Percentiles rank a stretch among this genome's conserved stretches.
Conservation (phyloP, 2,329 filamentous ascomycete species). For the Penicillium sclerotigenum region DNA sequence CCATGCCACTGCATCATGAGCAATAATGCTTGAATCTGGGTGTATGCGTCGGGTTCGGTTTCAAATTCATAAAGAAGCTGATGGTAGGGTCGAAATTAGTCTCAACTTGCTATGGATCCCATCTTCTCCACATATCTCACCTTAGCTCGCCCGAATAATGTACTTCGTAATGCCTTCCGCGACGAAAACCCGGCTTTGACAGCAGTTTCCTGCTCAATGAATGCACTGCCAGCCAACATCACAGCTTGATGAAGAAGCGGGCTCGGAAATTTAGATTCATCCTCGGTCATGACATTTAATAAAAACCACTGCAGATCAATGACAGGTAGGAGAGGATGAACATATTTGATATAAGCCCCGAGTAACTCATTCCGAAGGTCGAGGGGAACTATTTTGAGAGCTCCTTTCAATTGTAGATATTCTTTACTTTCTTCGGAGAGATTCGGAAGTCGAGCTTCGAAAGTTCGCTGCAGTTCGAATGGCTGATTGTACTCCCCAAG, state of each 20-base stretch:
- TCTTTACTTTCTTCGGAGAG: constrained; percentile 1
- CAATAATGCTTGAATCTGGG: constrained; percentile 13
- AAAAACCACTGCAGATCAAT: constrained; percentile 10
- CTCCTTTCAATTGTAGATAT: constrained; percentile 4
- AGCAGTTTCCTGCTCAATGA: constrained; percentile 5
- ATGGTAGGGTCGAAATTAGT: not conserved
- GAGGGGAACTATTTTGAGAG: constrained; percentile 1
- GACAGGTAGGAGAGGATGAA: constrained; percentile 11
- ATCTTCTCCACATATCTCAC: not conserved
- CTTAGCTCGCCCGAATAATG: constrained; percentile 9
- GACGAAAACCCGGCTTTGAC: constrained; percentile 3
- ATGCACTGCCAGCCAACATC: constrained; percentile 15
- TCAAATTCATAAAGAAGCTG: constrained; percentile 14
- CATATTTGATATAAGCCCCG: constrained; percentile 12
- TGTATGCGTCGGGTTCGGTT: constrained; percentile 9
- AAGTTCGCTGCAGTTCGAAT: not conserved
- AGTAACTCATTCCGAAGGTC: constrained; percentile 6
- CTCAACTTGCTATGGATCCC: too few relatives aligned
- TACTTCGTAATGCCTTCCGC: constrained; percentile 6
- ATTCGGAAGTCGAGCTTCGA: not conserved
- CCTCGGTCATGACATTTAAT: constrained; percentile 2
- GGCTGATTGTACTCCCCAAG: not conserved
- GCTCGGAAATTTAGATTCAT: constrained; percentile 7
- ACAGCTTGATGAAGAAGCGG: constrained; percentile 13
- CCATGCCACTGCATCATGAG: constrained; percentile 15